Evolutionary conservation across 2,329 filamentous ascomycete species (phyloP).

Genomic region (Cercospora canescens): DNA sequence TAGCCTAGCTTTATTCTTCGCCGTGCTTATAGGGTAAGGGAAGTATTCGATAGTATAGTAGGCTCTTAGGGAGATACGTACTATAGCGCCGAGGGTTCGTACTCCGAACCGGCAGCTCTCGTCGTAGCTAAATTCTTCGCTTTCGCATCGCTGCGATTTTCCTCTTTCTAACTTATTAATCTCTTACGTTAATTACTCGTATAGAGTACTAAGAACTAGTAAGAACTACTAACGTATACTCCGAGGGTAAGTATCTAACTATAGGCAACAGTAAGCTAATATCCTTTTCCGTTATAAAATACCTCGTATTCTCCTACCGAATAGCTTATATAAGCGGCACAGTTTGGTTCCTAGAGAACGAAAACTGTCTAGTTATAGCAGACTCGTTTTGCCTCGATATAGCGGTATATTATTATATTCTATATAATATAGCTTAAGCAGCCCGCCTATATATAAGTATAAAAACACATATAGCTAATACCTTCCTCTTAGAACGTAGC

Average conservation of each 20-base stretch:
- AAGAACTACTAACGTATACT: not conserved
- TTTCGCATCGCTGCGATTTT: not conserved
- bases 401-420: not conserved
- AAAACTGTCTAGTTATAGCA: not conserved
- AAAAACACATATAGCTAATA: not conserved
- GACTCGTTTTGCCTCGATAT: not conserved
- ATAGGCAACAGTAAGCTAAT: not conserved
- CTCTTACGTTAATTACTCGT: not conserved
- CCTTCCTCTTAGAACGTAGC: not conserved
- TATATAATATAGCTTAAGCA: not conserved
- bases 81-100: not conserved
- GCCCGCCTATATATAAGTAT: not conserved
- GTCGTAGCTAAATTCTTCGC: not conserved
- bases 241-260: not conserved
- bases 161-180: not conserved
- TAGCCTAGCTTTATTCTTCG: not conserved
- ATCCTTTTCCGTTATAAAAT: not conserved
- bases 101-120: not conserved
- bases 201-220: not conserved
- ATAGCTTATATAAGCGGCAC: not conserved
- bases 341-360: not conserved
- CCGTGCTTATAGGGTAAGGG: not conserved
- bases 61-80: not conserved
- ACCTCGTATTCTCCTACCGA: not conserved
- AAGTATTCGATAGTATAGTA: not conserved